Base-by-base conservation (phyloP, 2,329 filamentous ascomycete species). In the Coniochaeta sp. region DNA sequence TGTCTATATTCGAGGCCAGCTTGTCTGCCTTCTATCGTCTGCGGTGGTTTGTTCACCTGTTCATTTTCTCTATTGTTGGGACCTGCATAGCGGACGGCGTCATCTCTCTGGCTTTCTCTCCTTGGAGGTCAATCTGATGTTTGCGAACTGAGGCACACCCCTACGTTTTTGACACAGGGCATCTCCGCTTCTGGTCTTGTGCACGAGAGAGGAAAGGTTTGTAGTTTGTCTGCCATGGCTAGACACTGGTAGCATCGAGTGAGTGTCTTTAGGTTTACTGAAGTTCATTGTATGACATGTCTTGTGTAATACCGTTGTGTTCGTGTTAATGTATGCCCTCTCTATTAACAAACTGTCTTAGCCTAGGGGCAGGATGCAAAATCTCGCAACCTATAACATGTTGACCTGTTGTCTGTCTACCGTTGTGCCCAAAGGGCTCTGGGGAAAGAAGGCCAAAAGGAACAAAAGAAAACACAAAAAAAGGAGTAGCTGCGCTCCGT, bases 1-100 rank as follows among this genome's bases (percentile, higher is more conserved):
- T 52, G 47, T 52, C 24, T n/a, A 28, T 28, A 52, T 52, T 28
- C 24, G 24, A 17, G 4, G 47, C 7, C 47, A 1, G 19, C 14
- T 14, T 50, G 17, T 28, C 44, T 2, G 44, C 16, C 44, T 43
- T 43, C 22, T 47, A 26, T 47, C 26, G 43, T 47, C 43, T 11
- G 43, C 9, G 43, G 7, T 36, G 19, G 3, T 7, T 28, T 52
- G 47, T 52, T 52, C 26, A 6, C 8, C 22, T 52, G 24, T 52
- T 52, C 24, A 52, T 31, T 52, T 52, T 52, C 24, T 31, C 24
- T 31, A 14, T 52, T 52, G 47, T 52, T 31, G 24, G 47, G 22
- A 52, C 47, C 16, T 52, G 47, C 47, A 52, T 52, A 52, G 47
- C 47, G 47, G 47, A 52, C 47, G 47, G 47, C 47, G 47, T 52